These are phyloP conservation scores for Saturnispora quitensis DNA, from an alignment of 805 yeast species.

Conservation along the genomic window DNA sequence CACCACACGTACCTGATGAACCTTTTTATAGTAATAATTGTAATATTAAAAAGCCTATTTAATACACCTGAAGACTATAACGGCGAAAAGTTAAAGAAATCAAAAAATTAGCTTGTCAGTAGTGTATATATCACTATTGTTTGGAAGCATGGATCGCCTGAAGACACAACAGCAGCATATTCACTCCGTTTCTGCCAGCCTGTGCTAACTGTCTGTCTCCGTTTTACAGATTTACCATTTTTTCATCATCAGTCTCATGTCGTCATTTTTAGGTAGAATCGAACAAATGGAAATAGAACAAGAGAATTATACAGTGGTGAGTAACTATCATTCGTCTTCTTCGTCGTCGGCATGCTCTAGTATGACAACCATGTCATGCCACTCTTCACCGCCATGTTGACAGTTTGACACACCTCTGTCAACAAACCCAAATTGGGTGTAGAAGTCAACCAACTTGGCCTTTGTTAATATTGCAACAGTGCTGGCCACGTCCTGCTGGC, in stretches of 20 bases:
- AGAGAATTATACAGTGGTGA: background rate
- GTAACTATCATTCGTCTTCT: conserved; percentile 16
- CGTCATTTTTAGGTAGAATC: background rate
- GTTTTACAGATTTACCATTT: too few species aligned
- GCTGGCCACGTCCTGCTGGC: conserved; percentile 80
- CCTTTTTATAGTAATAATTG: too few species aligned
- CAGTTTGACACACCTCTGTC: conserved; percentile 58
- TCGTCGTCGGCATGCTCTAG: conserved; percentile 38
- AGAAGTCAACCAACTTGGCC: conserved; percentile 60
- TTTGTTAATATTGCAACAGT: conserved; percentile 69
- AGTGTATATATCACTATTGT: too few species aligned
- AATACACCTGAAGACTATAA: too few species aligned
- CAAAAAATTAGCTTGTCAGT: too few species aligned
- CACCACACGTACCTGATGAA: too few species aligned
- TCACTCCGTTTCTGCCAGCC: too few species aligned
- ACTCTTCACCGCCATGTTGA: conserved; percentile 45
- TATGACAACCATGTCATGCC: conserved; percentile 47
- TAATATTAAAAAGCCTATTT: too few species aligned
- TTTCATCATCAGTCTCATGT: background rate
- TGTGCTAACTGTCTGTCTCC: too few species aligned
- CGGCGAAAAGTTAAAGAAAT: too few species aligned
- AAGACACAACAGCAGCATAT: too few species aligned
- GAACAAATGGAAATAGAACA: background rate
- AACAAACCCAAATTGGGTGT: conserved; percentile 71
- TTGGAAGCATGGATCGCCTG: too few species aligned